Percentiles rank a stretch among this genome's conserved stretches.
These are phyloP conservation scores for Kregervanrija fluxuum DNA, from an alignment of 805 yeast genomes.

Conservation along the genomic window DNA sequence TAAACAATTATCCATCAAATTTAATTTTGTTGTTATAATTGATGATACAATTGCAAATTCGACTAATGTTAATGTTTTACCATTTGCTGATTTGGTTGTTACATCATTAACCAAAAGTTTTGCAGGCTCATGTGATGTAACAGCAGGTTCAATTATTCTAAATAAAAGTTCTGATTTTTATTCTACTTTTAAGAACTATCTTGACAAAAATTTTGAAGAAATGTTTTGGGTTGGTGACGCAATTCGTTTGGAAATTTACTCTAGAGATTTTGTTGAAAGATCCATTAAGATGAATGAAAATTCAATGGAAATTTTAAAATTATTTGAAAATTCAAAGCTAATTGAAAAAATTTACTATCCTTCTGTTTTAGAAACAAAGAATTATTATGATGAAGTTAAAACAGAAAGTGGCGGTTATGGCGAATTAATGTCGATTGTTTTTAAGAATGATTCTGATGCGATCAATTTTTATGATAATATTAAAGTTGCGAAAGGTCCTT, in stretches of 20 bases:
- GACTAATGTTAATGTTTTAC: slow-evolving; percentile 71
- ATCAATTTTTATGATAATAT: slow-evolving; percentile 63
- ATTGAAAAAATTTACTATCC: slow-evolving; percentile 73
- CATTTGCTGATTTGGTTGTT: slow-evolving; percentile 80
- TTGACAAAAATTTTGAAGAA: slow-evolving; percentile 58
- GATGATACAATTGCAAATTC: slow-evolving; percentile 96
- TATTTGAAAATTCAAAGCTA: slow-evolving; percentile 43
- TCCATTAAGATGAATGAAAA: slow-evolving; percentile 50
- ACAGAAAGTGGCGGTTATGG: slow-evolving; percentile 82
- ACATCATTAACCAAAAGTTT: slow-evolving; percentile 88
- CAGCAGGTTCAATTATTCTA: slow-evolving; percentile 85
- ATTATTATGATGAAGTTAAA: slow-evolving; percentile 64
- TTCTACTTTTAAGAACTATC: slow-evolving; percentile 39
- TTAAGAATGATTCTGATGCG: slow-evolving; percentile 58
- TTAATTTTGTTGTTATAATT: slow-evolving; percentile 70
- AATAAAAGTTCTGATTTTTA: slow-evolving; percentile 58
- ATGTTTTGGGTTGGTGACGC: slow-evolving; percentile 92
- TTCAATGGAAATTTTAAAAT: slow-evolving; percentile 45
- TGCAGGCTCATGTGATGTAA: slow-evolving; percentile 90
- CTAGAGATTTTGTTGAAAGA: slow-evolving; percentile 76
- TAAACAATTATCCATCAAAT: slow-evolving; percentile 57
- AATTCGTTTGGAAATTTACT: slow-evolving; percentile 82
- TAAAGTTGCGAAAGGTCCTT: slow-evolving; percentile 77
- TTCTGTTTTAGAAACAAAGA: slow-evolving; percentile 40
- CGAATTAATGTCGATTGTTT: slow-evolving; percentile 70